phyloP scores from a whole-genome alignment of 805 yeast species.

The Ogataea trehalophila region DNA sequence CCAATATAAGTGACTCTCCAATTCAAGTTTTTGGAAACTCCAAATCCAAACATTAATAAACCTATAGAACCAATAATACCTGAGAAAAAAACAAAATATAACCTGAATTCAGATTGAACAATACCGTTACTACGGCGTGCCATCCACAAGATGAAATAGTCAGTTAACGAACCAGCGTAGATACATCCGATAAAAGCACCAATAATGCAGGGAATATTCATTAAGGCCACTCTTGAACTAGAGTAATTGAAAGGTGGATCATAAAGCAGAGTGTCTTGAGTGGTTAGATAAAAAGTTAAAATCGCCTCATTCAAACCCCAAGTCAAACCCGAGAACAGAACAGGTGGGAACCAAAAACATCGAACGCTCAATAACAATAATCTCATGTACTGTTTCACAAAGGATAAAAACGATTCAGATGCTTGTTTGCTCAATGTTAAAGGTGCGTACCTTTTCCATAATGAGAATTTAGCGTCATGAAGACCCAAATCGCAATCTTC shows the following conservation, averaged over 20 bases:
- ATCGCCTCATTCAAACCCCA: constrained; percentile 80
- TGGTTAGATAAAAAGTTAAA: constrained; percentile 66
- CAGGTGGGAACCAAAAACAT: constrained; percentile 50
- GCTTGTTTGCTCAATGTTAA: constrained; percentile 7
- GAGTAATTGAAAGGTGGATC: constrained; percentile 63
- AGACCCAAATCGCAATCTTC: constrained; percentile 22
- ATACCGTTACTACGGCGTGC: constrained; percentile 57
- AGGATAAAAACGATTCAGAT: neutral
- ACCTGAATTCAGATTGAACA: constrained; percentile 59
- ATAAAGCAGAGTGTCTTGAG: constrained; percentile 60
- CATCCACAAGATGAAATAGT: constrained; percentile 59
- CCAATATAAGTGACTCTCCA: constrained; percentile 57
- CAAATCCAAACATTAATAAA: constrained; percentile 60
- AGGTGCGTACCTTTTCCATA: constrained; percentile 12
- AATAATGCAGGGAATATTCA: constrained; percentile 68
- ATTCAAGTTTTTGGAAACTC: constrained; percentile 46
- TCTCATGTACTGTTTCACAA: constrained; percentile 35
- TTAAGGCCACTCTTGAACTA: constrained; percentile 60
- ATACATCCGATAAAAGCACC: constrained; percentile 64
- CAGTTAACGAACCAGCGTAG: constrained; percentile 60
- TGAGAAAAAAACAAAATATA: constrained; percentile 52
- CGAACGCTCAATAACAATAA: constrained; percentile 27
- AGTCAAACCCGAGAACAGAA: constrained; percentile 56
- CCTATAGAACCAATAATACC: constrained; percentile 59
- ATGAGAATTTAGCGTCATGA: constrained; percentile 14